Evolutionary conservation across 1,139 yeast genomes (phyloP).

Genomic region (Nakaseomyces bracarensis): DNA sequence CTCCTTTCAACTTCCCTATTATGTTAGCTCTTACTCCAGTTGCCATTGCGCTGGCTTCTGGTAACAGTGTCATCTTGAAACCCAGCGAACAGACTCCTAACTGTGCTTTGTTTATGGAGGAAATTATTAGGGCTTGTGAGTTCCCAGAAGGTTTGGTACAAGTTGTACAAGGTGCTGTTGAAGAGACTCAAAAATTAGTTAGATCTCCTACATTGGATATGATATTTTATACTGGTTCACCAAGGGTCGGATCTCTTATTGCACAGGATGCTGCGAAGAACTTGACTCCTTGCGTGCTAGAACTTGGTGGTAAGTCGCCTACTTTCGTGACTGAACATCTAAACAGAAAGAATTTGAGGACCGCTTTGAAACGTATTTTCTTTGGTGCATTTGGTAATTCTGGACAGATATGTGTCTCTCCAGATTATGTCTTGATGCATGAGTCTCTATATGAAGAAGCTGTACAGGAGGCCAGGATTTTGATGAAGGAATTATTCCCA

Average conservation of each 20-base stretch:
- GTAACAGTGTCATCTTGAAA: constrained; percentile 74
- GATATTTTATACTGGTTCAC: constrained; percentile 81
- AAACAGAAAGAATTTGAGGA: constrained; percentile 37
- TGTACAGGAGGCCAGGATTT: constrained; percentile 37
- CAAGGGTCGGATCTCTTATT: constrained; percentile 65
- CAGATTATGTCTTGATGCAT: constrained; percentile 71
- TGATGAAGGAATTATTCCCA: constrained; percentile 44
- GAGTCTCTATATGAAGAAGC: constrained; percentile 49
- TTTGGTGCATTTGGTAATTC: constrained; percentile 76
- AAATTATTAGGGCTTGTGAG: constrained; percentile 45
- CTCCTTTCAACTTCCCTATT: constrained; percentile 87
- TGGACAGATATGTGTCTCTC: constrained; percentile 91
- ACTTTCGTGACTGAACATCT: constrained; percentile 54
- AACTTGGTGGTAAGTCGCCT: constrained; percentile 93
- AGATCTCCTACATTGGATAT: constrained; percentile 60
- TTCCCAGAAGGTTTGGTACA: constrained; percentile 49
- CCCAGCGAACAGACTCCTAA: constrained; percentile 71
- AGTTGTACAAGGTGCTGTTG: constrained; percentile 65
- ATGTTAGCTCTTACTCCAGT: constrained; percentile 57
- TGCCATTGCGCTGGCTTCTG: constrained; percentile 78
- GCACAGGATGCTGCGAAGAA: constrained; percentile 77
- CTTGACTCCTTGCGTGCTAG: constrained; percentile 73
- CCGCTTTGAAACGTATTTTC: constrained; percentile 57
- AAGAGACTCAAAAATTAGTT: constrained; percentile 61
- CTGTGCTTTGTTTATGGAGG: constrained; percentile 48